These are phyloP conservation scores for Geotrichum aggregatum DNA, from an alignment of 1,139 yeast species.

Conservation along the genomic window DNA sequence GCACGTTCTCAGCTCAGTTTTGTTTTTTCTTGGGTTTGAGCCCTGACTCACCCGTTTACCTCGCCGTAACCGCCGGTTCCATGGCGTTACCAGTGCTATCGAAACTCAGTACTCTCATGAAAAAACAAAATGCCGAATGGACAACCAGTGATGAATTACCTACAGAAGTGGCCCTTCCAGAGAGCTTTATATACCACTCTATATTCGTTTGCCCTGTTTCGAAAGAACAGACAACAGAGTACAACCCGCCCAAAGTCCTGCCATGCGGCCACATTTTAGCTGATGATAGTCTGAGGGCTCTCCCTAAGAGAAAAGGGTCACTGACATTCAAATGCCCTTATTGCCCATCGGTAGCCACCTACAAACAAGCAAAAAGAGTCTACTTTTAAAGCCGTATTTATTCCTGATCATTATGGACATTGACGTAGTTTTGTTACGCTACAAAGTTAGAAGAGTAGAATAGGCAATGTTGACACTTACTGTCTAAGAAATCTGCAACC, in stretches of 20 bases:
- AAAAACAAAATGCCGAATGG: constrained; percentile 51
- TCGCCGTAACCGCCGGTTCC: constrained; percentile 63
- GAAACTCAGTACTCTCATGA: constrained; percentile 54
- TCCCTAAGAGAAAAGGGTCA: constrained; percentile 36
- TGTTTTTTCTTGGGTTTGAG: constrained; percentile 61
- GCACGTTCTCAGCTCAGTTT: constrained; percentile 60
- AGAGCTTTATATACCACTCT: constrained; percentile 59
- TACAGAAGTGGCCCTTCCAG: constrained; percentile 54
- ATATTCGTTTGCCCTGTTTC: constrained; percentile 88
- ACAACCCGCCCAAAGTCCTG: constrained; percentile 57
- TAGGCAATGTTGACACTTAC: constrained; percentile 31
- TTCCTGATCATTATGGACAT: background rate
- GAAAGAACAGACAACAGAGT: constrained; percentile 66
- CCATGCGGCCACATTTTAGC: constrained; percentile 64
- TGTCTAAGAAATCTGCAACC: constrained; percentile 85
- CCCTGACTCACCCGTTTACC: constrained; percentile 66
- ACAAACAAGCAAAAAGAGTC: constrained; percentile 30
- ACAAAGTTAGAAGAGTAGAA: background rate
- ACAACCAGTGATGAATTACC: constrained; percentile 55
- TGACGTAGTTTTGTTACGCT: background rate
- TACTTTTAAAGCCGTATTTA: constrained; percentile 25
- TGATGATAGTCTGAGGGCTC: constrained; percentile 45
- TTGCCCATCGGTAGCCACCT: constrained; percentile 48
- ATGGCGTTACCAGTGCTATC: constrained; percentile 67
- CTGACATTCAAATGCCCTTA: constrained; percentile 60